Conservation (phyloP, 2,329 filamentous ascomycete genomes). For the Penicillium hordei region DNA sequence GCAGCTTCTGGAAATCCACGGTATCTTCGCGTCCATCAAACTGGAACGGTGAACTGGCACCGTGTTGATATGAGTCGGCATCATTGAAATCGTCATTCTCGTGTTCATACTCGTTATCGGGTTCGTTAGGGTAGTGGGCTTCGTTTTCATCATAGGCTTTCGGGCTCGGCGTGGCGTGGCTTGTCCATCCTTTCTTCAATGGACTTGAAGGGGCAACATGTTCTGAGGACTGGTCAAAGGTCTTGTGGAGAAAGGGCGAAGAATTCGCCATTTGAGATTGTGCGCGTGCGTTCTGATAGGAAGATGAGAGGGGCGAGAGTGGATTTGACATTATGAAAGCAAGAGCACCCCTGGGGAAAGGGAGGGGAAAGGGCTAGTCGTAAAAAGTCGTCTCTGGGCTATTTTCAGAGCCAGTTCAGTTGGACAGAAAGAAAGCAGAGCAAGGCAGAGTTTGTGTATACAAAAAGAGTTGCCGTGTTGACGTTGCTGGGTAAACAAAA, state of each 20-base stretch:
- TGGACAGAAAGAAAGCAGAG: neutral
- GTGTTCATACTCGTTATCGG: conserved; percentile 5
- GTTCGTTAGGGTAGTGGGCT: conserved; percentile 12
- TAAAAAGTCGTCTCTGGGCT: neutral
- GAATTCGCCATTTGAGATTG: conserved; percentile 28
- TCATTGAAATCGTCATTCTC: conserved; percentile 26
- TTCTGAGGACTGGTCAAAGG: conserved; percentile 23
- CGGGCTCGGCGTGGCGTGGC: conserved; percentile 11
- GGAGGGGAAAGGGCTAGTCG: neutral
- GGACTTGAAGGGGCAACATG: conserved; percentile 28
- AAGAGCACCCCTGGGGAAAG: neutral
- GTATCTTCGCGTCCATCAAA: conserved; percentile 35
- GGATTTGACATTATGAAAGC: conserved; percentile 39
- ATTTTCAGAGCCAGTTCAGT: neutral
- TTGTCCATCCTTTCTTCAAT: conserved; percentile 23
- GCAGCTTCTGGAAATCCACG: conserved; percentile 31
- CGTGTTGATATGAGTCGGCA: conserved; percentile 19
- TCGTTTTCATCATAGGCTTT: conserved; percentile 19
- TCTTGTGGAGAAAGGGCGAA: conserved; percentile 26
- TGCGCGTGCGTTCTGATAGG: conserved; percentile 43
- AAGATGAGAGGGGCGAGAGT: conserved; percentile 43
- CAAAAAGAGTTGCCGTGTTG: conserved; percentile 9
- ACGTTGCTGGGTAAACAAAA: conserved; percentile 25
- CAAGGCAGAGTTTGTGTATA: conserved; percentile 11
- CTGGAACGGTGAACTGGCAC: conserved; percentile 42